Base-by-base conservation (phyloP, 306 rosid species). In the Senna siamea region DNA sequence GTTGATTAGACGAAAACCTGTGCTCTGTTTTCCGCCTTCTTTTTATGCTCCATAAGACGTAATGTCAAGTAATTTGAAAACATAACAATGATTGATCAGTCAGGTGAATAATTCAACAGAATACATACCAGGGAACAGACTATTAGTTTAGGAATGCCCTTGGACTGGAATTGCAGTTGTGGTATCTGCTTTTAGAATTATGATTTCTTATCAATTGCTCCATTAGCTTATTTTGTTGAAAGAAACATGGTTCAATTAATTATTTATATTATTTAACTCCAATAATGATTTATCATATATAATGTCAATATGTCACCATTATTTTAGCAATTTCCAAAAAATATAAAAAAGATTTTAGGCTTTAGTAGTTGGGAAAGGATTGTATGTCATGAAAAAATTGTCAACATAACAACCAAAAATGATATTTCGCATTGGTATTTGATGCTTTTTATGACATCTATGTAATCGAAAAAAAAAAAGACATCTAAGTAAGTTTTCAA, bases 391-490 rank as follows among this genome's bases (percentile, higher is more conserved):
- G 14, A 52, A 15, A 65, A 35, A 55, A 52, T 55, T 19, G 67
- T 59, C 71, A 73, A 18, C 12, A 15, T 30, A 68, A 60, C 53
- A 59, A 52, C 59, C 22, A 55, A 53, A 40, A 51, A 23, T 41
- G 65, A 46, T 69, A 52, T 57, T 69, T 69, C 13, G 40, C 22
- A 19, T 44, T 52, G 14, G 67, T 35, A 56, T 74, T 40, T 79
- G 35, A 26, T 59, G 11, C 75, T 28, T 22, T 63, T 73, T 20
- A 19, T 30, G 47, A 8, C 1, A 5, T 59, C 65, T 26, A 23
- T 2, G 22, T 32, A 4, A 18, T 51, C 40, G 1, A 37, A 37
- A 37, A 37, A 37, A 5, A 7, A 7, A 37, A 7, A 37, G 34
- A 7, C 2, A 4, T 58, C 57, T 23, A 22, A 2, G 22, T 32